phyloP scores from a whole-genome alignment of 257 asterid species.

The Sherardia arvensis region DNA sequence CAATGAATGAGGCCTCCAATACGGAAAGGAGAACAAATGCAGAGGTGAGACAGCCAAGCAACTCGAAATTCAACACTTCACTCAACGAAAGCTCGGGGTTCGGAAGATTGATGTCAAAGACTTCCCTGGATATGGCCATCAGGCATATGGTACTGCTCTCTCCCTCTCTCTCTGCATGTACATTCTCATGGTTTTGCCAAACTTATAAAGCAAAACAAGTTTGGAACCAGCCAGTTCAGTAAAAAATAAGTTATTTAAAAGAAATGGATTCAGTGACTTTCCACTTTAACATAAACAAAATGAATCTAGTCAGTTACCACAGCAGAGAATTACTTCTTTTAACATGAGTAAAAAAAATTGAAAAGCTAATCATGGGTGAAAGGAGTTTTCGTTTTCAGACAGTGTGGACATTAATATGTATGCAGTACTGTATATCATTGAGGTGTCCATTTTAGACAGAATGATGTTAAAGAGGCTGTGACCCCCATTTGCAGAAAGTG shows the following conservation, averaged over 20 bases:
- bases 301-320: not conserved
- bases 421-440: not conserved
- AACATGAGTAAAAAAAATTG: not conserved
- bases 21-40: conserved; percentile 13
- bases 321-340: not conserved
- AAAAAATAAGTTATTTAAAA: too few species aligned
- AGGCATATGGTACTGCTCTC: conserved; percentile 15
- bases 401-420: not conserved
- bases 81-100: conserved; percentile 47
- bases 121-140: conserved; percentile 38
- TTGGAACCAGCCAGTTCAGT: not conserved
- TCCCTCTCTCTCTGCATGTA: not conserved
- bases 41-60: conserved; percentile 24
- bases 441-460: not conserved
- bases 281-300: not conserved
- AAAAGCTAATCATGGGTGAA: not conserved
- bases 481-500: not conserved
- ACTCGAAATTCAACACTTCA: conserved; percentile 33
- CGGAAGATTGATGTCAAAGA: conserved; percentile 46
- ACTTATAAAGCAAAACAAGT: not conserved
- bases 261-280: not conserved
- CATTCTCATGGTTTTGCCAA: not conserved
- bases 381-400: not conserved
- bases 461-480: not conserved
- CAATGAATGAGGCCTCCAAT: conserved; percentile 40